Base-by-base conservation (phyloP, 331 rosid genomes). In the Quercus phellos region DNA sequence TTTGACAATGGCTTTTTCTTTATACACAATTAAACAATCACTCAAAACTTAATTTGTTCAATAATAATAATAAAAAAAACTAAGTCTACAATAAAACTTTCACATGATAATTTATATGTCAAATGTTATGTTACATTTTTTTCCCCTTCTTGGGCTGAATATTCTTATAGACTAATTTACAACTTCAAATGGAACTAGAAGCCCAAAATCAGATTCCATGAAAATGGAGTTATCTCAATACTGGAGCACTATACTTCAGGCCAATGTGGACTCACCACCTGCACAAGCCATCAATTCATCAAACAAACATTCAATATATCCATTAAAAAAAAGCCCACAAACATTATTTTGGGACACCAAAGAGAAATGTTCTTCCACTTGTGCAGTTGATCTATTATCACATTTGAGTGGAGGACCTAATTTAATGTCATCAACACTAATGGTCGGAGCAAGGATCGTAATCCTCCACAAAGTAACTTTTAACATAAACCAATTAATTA, bases 251-350 rank as follows among this genome's bases (percentile, higher is more conserved):
- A 92, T 30, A 84, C 97, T 86, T 71, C 75, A 12, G 99, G 99
- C 98, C 98, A 94, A 69, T 94, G 97, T 59, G 99, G 99, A 88
- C 98, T 94, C 84, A 91, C 99, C 11, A 88, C 97, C 99, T 94
- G 93, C 90, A 87, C 26, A 54, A 75, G 55, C 67, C 69, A 64
- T 53, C 51, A 59, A 19, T 1, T 68, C 5, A 54, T 71, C 54
- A 75, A 30, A 22, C 13, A n/a, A 34, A 73, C 2, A 32, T 14
- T 21, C 59, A 16, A 22, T 46, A 9, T 29, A 64, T 64, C 17
- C 43, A 7, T 17, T 16, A 0, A 32, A 17, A 32, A 32, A 30
- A 14, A 30, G 3, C 7, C 14, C 18, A 6, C 14, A 1, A 18
- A 64, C 0, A 7, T 14, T 19, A 14, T 26, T 13, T 26, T 38